These are phyloP conservation scores for Margaritispora aquatica DNA, from an alignment of 495 filamentous ascomycete genomes.

Conservation along the genomic window DNA sequence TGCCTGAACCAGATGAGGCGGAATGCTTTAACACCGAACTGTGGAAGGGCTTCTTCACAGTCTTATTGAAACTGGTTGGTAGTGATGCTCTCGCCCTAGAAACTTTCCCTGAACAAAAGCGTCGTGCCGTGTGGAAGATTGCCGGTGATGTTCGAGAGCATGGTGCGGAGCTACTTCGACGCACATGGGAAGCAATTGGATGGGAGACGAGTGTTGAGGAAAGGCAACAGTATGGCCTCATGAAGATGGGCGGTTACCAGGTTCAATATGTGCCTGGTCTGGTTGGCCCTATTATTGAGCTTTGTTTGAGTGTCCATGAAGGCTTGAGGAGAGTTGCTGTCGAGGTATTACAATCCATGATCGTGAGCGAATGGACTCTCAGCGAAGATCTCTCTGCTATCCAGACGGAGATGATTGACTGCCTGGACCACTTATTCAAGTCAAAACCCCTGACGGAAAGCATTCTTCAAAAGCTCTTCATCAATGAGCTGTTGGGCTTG, in stretches of 20 bases:
- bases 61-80: conserved; percentile 80
- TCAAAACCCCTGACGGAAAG: conserved; percentile 80
- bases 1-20: conserved; percentile 86
- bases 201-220: conserved; percentile 88
- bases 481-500: conserved; percentile 72
- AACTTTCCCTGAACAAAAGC: conserved; percentile 95
- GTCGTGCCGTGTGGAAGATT: conserved; percentile 96
- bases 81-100: conserved; percentile 86
- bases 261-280: conserved; percentile 95
- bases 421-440: conserved; percentile 87
- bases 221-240: conserved; percentile 62
- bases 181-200: conserved; percentile 92
- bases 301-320: conserved; percentile 93
- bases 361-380: conserved; percentile 96
- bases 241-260: conserved; percentile 90
- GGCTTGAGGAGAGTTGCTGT: conserved; percentile 85
- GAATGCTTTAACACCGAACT: conserved; percentile 88
- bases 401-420: conserved; percentile 95
- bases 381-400: conserved; percentile 88
- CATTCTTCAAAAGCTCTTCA: conserved; percentile 86
- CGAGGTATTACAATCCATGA: conserved; percentile 93
- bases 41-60: conserved; percentile 90
- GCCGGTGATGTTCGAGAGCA: conserved; percentile 92
- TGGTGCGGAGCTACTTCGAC: conserved; percentile 75
- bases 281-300: conserved; percentile 84